A percentile compares a stretch with the other conserved stretches of the same genome.
Evolutionary conservation across 2,329 filamentous ascomycete genomes (phyloP).

Genomic region (Ceratocystis albifundus): DNA sequence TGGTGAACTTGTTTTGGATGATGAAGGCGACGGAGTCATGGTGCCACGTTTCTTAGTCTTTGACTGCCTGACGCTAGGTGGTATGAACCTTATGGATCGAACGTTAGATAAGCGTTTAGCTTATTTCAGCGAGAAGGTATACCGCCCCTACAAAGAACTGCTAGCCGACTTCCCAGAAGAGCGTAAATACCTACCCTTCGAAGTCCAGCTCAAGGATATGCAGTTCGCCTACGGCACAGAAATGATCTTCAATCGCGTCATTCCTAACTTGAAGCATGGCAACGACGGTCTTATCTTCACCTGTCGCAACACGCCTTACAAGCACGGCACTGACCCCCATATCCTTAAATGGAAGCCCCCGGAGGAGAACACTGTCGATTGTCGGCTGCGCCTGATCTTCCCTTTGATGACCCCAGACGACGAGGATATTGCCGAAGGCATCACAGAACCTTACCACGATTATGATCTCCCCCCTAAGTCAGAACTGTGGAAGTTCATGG

Average conservation of each 20-base stretch:
- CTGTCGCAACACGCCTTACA: constrained; percentile 77
- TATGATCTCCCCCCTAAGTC: constrained; percentile 70
- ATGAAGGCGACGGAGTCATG: constrained; percentile 51
- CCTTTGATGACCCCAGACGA: constrained; percentile 57
- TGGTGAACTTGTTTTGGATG: constrained; percentile 84
- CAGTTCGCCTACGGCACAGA: constrained; percentile 80
- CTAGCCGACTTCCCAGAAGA: constrained; percentile 58
- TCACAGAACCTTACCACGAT: constrained; percentile 54
- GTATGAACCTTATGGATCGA: constrained; percentile 60
- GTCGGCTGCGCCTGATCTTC: constrained; percentile 68
- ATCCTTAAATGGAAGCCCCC: constrained; percentile 98
- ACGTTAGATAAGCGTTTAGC: constrained; percentile 81
- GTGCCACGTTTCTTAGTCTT: constrained; percentile 84
- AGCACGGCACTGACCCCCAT: constrained; percentile 78
- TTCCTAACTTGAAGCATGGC: constrained; percentile 76
- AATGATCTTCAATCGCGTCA: constrained; percentile 80
- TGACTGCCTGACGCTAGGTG: constrained; percentile 76
- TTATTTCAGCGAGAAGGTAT: constrained; percentile 69
- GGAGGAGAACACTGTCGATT: constrained; percentile 90
- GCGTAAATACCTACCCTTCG: constrained; percentile 59
- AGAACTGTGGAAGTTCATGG: constrained; percentile 57
- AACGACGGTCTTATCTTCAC: constrained; percentile 98
- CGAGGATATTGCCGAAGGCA: constrained; percentile 54
- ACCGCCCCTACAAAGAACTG: constrained; percentile 55
- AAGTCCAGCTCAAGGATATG: constrained; percentile 77